phyloP scores from a whole-genome alignment of 1,284 basidiomycete genomes.

The Cutaneotrichosporon dermatis region DNA sequence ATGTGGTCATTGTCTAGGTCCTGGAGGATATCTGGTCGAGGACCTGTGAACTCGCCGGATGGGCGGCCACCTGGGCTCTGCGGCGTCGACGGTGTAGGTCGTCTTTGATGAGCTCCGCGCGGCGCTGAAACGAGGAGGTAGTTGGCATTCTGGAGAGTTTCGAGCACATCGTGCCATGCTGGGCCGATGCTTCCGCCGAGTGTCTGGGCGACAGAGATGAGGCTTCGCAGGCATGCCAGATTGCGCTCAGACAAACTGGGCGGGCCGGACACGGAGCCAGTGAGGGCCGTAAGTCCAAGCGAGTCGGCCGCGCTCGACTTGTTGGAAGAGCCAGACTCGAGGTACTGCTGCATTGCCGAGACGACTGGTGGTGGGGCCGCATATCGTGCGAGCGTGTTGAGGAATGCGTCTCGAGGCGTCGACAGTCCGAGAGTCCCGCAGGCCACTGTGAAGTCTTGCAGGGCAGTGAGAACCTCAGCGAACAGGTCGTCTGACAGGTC shows the following conservation, averaged over 20 bases:
- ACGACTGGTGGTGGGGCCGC: slow-evolving; percentile 84
- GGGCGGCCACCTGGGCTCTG: slow-evolving; percentile 7
- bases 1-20: slow-evolving; percentile 73
- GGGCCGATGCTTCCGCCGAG: slow-evolving; percentile 77
- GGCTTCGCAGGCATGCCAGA: slow-evolving; percentile 78
- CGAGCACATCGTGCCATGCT: slow-evolving; percentile 87
- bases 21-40: slow-evolving; percentile 34
- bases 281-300: slow-evolving; percentile 55
- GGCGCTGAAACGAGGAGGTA: slow-evolving; percentile 64
- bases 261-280: slow-evolving; percentile 51
- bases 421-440: slow-evolving; percentile 79
- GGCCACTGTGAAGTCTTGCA: slow-evolving; percentile 79
- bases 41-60: slow-evolving; percentile 14
- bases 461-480: slow-evolving; percentile 66
- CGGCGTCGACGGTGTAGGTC: slow-evolving; percentile 2
- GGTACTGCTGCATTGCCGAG: slow-evolving; percentile 69
- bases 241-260: slow-evolving; percentile 83
- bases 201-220: slow-evolving; percentile 72
- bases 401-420: slow-evolving; percentile 88
- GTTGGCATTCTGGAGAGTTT: slow-evolving; percentile 86
- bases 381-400: slow-evolving; percentile 78
- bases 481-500: slow-evolving; percentile 69
- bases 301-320: slow-evolving; percentile 59
- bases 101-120: slow-evolving; percentile 1
- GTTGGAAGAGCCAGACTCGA: slow-evolving; percentile 50